Evolutionary conservation across 1,139 yeast genomes (phyloP).

Genomic region (Yamadazyma mexicana): DNA sequence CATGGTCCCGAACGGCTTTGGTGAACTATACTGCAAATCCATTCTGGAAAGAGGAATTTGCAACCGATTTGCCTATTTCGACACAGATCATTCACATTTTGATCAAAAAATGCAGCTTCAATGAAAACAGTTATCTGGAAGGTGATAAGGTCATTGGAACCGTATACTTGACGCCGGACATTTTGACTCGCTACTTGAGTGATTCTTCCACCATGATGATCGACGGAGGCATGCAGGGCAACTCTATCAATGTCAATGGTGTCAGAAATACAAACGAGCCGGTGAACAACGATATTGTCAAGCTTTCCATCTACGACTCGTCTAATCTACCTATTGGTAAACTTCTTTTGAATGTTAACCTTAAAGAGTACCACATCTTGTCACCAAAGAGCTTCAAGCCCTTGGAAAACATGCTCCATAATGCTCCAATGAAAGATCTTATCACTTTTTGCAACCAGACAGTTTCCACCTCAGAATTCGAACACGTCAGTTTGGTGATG

Average conservation of each 20-base stretch:
- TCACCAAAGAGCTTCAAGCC: constrained; percentile 58
- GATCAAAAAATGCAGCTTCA: constrained; percentile 38
- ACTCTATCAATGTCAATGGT: constrained; percentile 24
- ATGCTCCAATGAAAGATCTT: constrained; percentile 52
- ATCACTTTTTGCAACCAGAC: constrained; percentile 46
- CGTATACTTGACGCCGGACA: constrained; percentile 56
- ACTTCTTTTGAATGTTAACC: constrained; percentile 53
- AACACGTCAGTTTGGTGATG: constrained; percentile 52
- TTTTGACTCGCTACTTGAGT: constrained; percentile 38
- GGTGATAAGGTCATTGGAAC: constrained; percentile 51
- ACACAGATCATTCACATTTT: constrained; percentile 54
- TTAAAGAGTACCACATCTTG: constrained; percentile 59
- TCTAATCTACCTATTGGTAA: constrained; percentile 55
- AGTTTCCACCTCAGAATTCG: constrained; percentile 50
- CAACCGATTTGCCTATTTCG: constrained; percentile 55
- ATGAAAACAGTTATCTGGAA: constrained; percentile 23
- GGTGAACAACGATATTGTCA: constrained; percentile 37
- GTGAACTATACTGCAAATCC: constrained; percentile 53
- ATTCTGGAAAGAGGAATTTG: constrained; percentile 72
- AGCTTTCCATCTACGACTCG: constrained; percentile 42
- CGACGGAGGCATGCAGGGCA: constrained; percentile 26
- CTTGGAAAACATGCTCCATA: constrained; percentile 57
- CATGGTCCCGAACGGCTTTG: constrained; percentile 69
- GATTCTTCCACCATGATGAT: constrained; percentile 40
- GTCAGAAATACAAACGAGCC: constrained; percentile 10